Evolutionary conservation across 2,329 filamentous ascomycete species (phyloP).

Genomic region (Onygena corvina): DNA sequence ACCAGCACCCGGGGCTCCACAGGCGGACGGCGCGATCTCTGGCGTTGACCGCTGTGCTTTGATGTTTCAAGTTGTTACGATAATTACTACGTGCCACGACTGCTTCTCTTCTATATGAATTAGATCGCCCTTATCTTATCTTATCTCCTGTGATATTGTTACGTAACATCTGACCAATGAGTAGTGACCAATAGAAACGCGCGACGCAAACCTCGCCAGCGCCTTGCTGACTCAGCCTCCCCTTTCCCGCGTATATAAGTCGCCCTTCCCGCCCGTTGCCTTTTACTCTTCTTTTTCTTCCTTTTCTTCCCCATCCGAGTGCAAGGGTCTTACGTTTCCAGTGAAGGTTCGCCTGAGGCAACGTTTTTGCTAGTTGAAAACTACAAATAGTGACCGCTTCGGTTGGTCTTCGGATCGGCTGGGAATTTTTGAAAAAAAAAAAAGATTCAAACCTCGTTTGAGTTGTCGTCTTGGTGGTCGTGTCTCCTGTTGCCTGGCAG

Average conservation of each 20-base stretch:
- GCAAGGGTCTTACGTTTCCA: conserved; percentile 65
- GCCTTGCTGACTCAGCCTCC: conserved; percentile 13
- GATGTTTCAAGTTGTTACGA: too few species aligned
- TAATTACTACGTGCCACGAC: background rate
- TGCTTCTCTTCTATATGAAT: background rate
- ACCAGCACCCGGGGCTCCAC: conserved; percentile 21
- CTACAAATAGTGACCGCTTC: conserved; percentile 60
- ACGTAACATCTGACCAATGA: background rate
- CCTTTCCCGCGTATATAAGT: conserved; percentile 14
- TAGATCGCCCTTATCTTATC: background rate
- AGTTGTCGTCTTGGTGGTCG: background rate
- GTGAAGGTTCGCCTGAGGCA: conserved; percentile 75
- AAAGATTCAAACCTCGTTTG: background rate
- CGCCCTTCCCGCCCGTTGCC: conserved; percentile 5
- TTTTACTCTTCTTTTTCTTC: conserved; percentile 21
- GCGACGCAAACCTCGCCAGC: conserved; percentile 7
- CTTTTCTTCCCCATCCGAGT: conserved; percentile 47
- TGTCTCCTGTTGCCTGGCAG: background rate
- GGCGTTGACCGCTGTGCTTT: conserved; percentile 22
- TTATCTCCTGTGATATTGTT: background rate
- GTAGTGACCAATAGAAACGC: background rate
- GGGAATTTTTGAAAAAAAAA: conserved; percentile 61
- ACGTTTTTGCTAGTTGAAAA: conserved; percentile 81
- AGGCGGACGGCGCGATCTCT: conserved; percentile 29
- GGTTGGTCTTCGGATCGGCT: conserved; percentile 55